Base-by-base conservation (phyloP, 2,329 filamentous ascomycete species). In the Rhinocladiella similis region DNA sequence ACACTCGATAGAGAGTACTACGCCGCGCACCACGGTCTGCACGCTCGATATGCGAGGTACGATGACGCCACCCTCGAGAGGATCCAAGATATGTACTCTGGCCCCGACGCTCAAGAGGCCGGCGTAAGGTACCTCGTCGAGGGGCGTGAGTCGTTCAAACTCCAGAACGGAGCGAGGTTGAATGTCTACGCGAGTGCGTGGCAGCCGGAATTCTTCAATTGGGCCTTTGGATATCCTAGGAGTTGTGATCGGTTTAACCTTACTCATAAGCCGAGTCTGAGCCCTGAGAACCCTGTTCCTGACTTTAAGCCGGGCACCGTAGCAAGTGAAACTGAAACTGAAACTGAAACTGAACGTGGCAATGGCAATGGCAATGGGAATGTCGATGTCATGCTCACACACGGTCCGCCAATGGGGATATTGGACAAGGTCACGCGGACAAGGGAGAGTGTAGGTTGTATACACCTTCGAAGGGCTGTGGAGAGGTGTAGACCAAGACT, bases 331-430 rank as follows among this genome's bases (percentile, higher is more conserved):
- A n/a, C n/a, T n/a, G n/a, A n/a, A n/a, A n/a, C n/a, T n/a, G n/a
- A n/a, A n/a, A n/a, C n/a, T n/a, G n/a, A n/a, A 12, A 20, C 9
- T 13, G n/a, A 14, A 9, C 10, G 29, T 12, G 12, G 9, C 13
- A 22, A 72, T n/a, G 75, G 75, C 0, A 65, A 79, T 13, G 76
- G 79, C 0, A 71, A 75, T 27, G 76, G 65, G 41, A 63, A 59
- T 1, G 67, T 83, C 19, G 83, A 86, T 65, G 73, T 87, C 6
- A 72, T 85, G 60, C 75, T 86, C 64, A 86, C 84, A 0, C 84
- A 87, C 64, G 83, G 83, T 1, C 84, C 84, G 2, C 83, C 84
- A 0, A 66, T 70, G 19, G 73, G 72, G 0, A 67, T 81, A 2
- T 69, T 84, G 2, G 84, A 87, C 62, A 55, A 61, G n/a, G 72